Evolutionary conservation across 306 rosid genomes (phyloP), one percentile per base, ranked within the genome.

Genomic region (Chamaecrista fasciculata): DNA sequence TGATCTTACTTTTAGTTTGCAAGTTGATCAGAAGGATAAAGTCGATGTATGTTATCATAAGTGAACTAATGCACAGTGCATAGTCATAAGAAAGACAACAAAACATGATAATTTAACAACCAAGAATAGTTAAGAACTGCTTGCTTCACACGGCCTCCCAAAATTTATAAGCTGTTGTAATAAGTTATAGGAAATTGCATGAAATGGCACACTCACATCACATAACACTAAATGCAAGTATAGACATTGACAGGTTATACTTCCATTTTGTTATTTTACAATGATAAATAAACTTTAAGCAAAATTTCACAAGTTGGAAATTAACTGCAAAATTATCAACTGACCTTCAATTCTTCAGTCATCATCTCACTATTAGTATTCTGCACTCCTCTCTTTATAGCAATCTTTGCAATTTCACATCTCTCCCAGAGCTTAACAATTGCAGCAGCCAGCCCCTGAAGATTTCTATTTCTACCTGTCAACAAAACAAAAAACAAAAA

Each of bases 351-450:
- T 82, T 93, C 98, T 85, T 80, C 90, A 50, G 98, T 87, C 98
- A 93, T 93, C 67, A 85, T 56, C 81, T 77, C 84, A 66, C 86
- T 82, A 37, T 89, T 85, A 71, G 96, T 88, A 72, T 90, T 85
- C 86, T 88, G 94, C 59, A 90, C 87, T 79, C 96, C 98, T 86
- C 97, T 88, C 74, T 93, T 93, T 66, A 93, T 72, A 79, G 98
- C 96, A 80, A 90, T 76, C 74, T 93, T 93, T 60, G 87, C 97
- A 43, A 93, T 87, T 79, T 93, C 98, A 69, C 96, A 90, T 79
- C 85, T 90, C 80, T 93, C 94, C 98, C 98, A 93, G 31, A 93
- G 84, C 83, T 84, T 90, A 70, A 83, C 80, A 69, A 90, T 83
- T 52, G 92, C 89, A 73, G 87, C 69, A 37, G 97, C 98, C 70